phyloP scores from a whole-genome alignment of 768 basidiomycete genomes.

The Agaricus sinodeliciosus region DNA sequence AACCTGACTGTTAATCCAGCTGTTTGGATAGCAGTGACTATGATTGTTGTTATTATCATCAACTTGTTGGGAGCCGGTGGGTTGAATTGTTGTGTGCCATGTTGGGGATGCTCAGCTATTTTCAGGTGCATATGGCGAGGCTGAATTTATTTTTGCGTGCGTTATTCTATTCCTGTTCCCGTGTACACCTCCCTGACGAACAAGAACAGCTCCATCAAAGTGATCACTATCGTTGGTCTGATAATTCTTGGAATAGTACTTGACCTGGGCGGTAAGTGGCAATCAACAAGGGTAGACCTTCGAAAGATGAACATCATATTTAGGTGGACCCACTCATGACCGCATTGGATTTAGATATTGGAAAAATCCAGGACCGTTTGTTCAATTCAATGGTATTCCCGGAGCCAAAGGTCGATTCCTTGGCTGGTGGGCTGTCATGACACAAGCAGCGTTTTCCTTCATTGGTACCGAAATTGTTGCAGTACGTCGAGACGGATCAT shows the following conservation, averaged over 20 bases:
- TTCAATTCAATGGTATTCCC: constrained; percentile 53
- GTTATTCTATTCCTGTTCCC: constrained; percentile 18
- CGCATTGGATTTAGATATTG: constrained; percentile 73
- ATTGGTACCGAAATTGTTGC: constrained; percentile 95
- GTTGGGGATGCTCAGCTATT: background rate
- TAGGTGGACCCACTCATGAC: constrained; percentile 78
- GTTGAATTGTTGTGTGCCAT: constrained; percentile 3
- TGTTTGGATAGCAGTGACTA: constrained; percentile 73
- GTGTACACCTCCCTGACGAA: background rate
- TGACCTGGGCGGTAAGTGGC: constrained; percentile 61
- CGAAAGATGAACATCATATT: background rate
- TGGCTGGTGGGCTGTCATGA: constrained; percentile 51
- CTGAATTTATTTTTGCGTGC: constrained; percentile 81
- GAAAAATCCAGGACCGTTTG: constrained; percentile 87
- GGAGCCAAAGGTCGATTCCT: constrained; percentile 75
- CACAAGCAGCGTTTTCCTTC: constrained; percentile 87
- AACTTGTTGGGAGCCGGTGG: constrained; percentile 66
- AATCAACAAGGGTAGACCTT: background rate
- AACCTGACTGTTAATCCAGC: constrained; percentile 49
- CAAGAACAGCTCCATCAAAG: constrained; percentile 66
- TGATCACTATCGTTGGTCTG: constrained; percentile 73
- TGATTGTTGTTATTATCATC: constrained; percentile 70
- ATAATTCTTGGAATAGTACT: constrained; percentile 69
- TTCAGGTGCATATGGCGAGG: constrained; percentile 71
- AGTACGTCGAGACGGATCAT: constrained; percentile 31